Evolutionary conservation across 2,329 filamentous ascomycete species (phyloP).

Genomic region (Monosporascus sp.): DNA sequence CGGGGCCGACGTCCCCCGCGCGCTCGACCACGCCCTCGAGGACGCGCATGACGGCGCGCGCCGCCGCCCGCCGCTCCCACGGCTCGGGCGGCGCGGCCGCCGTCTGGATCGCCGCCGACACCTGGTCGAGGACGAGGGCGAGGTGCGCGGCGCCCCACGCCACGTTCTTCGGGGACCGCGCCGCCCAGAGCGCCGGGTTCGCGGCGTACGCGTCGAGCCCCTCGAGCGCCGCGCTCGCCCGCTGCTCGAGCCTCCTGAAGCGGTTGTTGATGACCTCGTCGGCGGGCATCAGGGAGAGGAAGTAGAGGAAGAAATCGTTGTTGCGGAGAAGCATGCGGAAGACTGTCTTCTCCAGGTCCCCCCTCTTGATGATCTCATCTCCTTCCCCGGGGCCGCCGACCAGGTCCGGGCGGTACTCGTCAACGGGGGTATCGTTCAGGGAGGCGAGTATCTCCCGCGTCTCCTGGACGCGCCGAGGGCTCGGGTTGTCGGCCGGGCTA

Average conservation of each 20-base stretch:
- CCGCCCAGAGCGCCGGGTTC: constrained; percentile 1
- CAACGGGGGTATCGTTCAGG: constrained; percentile 32
- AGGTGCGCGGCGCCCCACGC: constrained; percentile 47
- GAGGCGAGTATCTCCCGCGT: constrained; percentile 47
- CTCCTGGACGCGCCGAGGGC: constrained; percentile 39
- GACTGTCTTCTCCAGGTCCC: constrained; percentile 46
- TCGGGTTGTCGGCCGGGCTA: constrained; percentile 29
- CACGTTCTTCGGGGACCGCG: constrained; percentile 32
- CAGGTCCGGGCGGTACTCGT: constrained; percentile 43
- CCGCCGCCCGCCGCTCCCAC: constrained; percentile 39
- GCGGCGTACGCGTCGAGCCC: constrained; percentile 33
- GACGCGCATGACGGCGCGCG: constrained; percentile 42
- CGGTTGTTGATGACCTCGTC: constrained; percentile 39
- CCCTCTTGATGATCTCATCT: constrained; percentile 34
- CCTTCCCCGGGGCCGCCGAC: constrained; percentile 27
- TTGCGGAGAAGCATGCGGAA: constrained; percentile 50
- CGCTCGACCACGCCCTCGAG: constrained; percentile 39
- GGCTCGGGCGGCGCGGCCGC: constrained; percentile 31
- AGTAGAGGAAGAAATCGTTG: constrained; percentile 49
- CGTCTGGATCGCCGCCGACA: constrained; percentile 36
- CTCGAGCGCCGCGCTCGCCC: constrained; percentile 41
- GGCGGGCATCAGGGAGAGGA: constrained; percentile 40
- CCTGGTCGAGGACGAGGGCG: constrained; percentile 34
- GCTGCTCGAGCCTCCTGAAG: constrained; percentile 44
- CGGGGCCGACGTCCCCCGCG: constrained; percentile 31